Base-by-base conservation (phyloP, 1,284 basidiomycete genomes). In the Papiliotrema laurentii region DNA sequence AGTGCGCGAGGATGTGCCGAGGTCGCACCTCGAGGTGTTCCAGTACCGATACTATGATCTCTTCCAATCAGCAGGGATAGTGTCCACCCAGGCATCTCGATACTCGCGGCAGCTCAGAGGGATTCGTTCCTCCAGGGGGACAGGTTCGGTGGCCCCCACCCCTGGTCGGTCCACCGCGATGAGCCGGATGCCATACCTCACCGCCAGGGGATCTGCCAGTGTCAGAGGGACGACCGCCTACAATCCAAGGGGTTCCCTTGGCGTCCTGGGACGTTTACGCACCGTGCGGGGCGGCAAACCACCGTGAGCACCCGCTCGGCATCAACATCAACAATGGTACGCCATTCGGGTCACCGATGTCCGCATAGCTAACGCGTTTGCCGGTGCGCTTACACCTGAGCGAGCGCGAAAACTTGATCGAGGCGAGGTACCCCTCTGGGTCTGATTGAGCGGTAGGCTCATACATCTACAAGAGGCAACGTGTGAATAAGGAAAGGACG, bases 221-320 rank as follows among this genome's bases (percentile, higher is more conserved):
- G 39, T 14, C 45, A 27, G 27, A 38, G 13, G 16, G 10, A 14
- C n/a, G n/a, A n/a, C n/a, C 35, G 9, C 13, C 24, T 18, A n/a
- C n/a, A 9, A 33, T 19, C 14, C 16, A 14, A 7, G 30, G 18
- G 7, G n/a, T 33, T 16, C 5, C n/a, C 24, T 33, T 34, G 27
- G 21, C 27, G 21, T 35, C 19, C 16, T 7, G 16, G n/a, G 7
- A 6, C 16, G n/a, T 16, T 21, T 6, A 54, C 64, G 45, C 33
- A 71, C 70, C 70, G 51, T 70, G 64, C 4, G 66, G 60, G 1
- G 65, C 63, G 7, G 59, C 68, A n/a, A 71, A 56, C 69, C 71
- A 72, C 26, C 71, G 46, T 6, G 64, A 59, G 41, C 68, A 69
- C 3, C 66, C 71, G 30, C 61, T 64, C 0, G 71, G 71, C 13